Percentiles rank a stretch among this genome's conserved stretches.
phyloP scores from a whole-genome alignment of 2,329 filamentous ascomycete genomes.

The Ustulina deusta region DNA sequence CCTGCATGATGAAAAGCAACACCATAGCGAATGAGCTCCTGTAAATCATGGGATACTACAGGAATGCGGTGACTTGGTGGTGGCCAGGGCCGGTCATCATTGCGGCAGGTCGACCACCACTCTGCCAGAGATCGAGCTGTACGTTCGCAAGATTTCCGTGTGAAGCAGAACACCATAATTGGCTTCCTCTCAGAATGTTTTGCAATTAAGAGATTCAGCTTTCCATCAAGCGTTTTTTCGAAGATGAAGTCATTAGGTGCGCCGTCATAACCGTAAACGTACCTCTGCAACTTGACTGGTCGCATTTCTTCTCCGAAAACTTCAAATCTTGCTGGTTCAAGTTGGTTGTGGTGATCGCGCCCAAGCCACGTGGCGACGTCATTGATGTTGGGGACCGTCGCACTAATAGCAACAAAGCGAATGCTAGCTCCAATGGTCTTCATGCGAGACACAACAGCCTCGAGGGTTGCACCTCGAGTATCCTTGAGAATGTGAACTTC shows the following conservation, averaged over 20 bases:
- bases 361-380: slow-evolving; percentile 87
- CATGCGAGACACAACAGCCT: slow-evolving; percentile 88
- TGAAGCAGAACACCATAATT: slow-evolving; percentile 86
- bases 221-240: slow-evolving; percentile 74
- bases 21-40: slow-evolving; percentile 62
- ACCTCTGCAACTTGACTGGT: slow-evolving; percentile 80
- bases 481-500: slow-evolving; percentile 91
- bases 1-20: slow-evolving; percentile 89
- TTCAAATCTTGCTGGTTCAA: slow-evolving; percentile 74
- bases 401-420: slow-evolving; percentile 84
- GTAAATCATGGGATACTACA: slow-evolving; percentile 71
- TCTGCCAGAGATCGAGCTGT: slow-evolving; percentile 77
- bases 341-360: slow-evolving; percentile 67
- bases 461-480: slow-evolving; percentile 79
- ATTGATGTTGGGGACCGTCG: slow-evolving; percentile 83
- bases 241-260: slow-evolving; percentile 80
- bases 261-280: slow-evolving; percentile 78
- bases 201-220: slow-evolving; percentile 73
- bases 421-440: slow-evolving; percentile 81
- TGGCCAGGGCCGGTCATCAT: slow-evolving; percentile 71
- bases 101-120: slow-evolving; percentile 68
- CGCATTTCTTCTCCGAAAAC: slow-evolving; percentile 83
- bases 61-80: slow-evolving; percentile 63
- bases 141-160: slow-evolving; percentile 74
- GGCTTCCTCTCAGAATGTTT: slow-evolving; percentile 78